These are phyloP conservation scores for Suillus cothurnatus DNA, from an alignment of 768 basidiomycete species.

Conservation along the genomic window DNA sequence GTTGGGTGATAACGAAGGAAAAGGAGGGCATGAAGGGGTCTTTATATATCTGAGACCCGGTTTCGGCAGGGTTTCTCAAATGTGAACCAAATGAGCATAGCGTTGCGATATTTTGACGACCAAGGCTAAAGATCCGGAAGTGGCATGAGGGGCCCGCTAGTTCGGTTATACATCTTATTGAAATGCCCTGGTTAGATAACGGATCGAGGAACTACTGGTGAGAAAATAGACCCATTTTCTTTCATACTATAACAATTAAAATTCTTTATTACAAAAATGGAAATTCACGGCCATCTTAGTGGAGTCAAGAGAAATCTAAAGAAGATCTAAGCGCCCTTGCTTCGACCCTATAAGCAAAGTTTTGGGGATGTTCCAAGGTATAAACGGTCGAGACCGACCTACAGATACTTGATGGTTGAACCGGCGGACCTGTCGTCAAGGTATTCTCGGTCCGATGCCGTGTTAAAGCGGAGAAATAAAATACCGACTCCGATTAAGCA, in stretches of 20 bases:
- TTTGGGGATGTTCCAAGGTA: not conserved
- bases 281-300: conserved; percentile 47
- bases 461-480: not conserved
- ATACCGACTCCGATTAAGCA: not conserved
- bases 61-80: conserved; percentile 29
- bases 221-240: conserved; percentile 16
- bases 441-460: not conserved
- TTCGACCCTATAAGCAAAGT: not conserved
- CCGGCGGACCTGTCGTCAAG: not conserved
- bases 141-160: conserved; percentile 27
- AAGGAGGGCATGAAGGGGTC: conserved; percentile 20
- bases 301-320: conserved; percentile 38
- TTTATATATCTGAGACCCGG: conserved; percentile 39
- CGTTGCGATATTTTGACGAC: conserved; percentile 9
- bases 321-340: conserved; percentile 25
- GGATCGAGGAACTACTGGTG: conserved; percentile 28
- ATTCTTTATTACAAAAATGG: conserved; percentile 43
- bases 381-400: not conserved
- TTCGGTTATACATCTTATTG: conserved; percentile 32
- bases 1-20: conserved; percentile 16
- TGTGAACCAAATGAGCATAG: conserved; percentile 17
- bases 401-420: too few species aligned
- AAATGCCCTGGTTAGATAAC: conserved; percentile 35
- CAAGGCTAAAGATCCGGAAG: conserved; percentile 53
- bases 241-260: conserved; percentile 17